Evolutionary conservation across 768 basidiomycete species (phyloP).

Genomic region (Tricholoma sp.): DNA sequence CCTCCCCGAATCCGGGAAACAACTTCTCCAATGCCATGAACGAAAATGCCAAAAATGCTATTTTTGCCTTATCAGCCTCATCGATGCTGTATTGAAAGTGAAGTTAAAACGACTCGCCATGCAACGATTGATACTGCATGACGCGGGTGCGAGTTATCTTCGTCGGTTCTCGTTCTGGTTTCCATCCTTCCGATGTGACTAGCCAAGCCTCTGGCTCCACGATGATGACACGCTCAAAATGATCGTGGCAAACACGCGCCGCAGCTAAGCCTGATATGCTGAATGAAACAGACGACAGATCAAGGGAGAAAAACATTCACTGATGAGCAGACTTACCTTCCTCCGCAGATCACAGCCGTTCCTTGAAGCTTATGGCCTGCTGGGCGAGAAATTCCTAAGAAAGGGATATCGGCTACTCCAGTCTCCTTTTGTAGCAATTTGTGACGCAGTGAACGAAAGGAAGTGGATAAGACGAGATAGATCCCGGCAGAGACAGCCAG

Average conservation of each 20-base stretch:
- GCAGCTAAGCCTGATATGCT: constrained; percentile 28
- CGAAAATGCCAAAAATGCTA: constrained; percentile 1
- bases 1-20: neutral
- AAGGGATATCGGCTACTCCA: neutral
- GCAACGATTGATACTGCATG: constrained; percentile 22
- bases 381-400: neutral
- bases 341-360: neutral
- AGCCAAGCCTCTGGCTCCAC: constrained; percentile 28
- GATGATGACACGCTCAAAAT: constrained; percentile 27
- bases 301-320: neutral
- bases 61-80: neutral
- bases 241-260: constrained; percentile 26
- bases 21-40: neutral
- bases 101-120: constrained; percentile 2
- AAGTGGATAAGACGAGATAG: neutral
- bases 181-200: constrained; percentile 15
- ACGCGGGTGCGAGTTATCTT: constrained; percentile 16
- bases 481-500: neutral
- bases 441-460: neutral
- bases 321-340: neutral
- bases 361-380: neutral
- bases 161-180: constrained; percentile 12
- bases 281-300: neutral
- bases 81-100: neutral
- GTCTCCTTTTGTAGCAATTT: neutral